Percentiles rank a stretch among this genome's conserved stretches.
Conservation (phyloP, 352 stramenopile species). For the Pythium oligandrum region DNA sequence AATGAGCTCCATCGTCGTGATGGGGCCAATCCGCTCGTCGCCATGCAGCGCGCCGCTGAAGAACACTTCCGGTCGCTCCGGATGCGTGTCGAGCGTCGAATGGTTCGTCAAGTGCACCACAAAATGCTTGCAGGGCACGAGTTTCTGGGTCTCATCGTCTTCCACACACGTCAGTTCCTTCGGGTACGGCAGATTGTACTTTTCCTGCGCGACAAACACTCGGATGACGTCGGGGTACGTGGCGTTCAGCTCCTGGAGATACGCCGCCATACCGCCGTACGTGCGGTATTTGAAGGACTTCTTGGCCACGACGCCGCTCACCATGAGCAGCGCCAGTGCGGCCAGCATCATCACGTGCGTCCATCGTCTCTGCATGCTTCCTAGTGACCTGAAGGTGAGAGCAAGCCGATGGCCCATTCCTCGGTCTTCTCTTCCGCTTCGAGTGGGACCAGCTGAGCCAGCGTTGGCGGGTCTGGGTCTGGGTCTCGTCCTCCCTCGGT, state of each 20-base stretch:
- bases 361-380: not conserved
- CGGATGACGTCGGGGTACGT: conserved; percentile 75
- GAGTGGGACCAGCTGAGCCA: no score
- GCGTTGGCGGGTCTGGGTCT: no score
- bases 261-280: conserved; percentile 66
- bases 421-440: no score
- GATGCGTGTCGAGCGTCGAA: conserved; percentile 59
- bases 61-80: conserved; percentile 91
- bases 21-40: conserved; percentile 92
- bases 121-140: conserved; percentile 72
- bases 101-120: conserved; percentile 88
- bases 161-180: conserved; percentile 54
- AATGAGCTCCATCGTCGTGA: conserved; percentile 87
- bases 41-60: conserved; percentile 96
- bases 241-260: conserved; percentile 62
- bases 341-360: conserved; percentile 1
- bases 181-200: conserved; percentile 72
- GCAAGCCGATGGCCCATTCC: no score
- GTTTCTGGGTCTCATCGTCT: conserved; percentile 30
- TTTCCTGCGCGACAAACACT: conserved; percentile 79
- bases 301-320: not conserved
- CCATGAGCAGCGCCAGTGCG: conserved; percentile 2
- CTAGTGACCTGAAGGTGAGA: no score
- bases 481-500: no score
- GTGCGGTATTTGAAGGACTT: conserved; percentile 55